phyloP scores from a whole-genome alignment of 208 protist species.

The Trypanosoma rangeli region DNA sequence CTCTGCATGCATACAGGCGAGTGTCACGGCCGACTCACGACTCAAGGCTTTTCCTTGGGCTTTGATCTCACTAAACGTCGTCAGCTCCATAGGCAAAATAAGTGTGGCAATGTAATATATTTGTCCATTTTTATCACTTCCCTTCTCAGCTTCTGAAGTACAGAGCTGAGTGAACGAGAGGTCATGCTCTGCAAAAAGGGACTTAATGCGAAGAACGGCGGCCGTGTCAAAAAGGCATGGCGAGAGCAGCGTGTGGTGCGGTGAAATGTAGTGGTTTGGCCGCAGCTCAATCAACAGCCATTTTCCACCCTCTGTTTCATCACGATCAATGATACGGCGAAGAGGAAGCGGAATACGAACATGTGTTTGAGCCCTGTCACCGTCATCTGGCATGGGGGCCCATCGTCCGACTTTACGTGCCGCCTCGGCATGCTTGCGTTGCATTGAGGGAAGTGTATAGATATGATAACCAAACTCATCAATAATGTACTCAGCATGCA shows the following conservation, averaged over 20 bases:
- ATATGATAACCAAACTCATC: conserved; percentile 86
- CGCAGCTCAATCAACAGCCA: conserved; percentile 76
- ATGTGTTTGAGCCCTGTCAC: conserved; percentile 14
- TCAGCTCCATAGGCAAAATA: conserved; percentile 31
- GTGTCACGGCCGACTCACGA: conserved; percentile 47
- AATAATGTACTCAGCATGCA: conserved; percentile 87
- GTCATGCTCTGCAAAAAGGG: conserved; percentile 40
- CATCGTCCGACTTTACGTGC: conserved; percentile 70
- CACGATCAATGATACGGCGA: conserved; percentile 45
- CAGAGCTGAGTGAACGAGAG: conserved; percentile 48
- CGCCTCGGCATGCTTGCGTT: conserved; percentile 77
- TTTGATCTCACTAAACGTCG: conserved; percentile 32
- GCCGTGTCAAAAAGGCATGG: conserved; percentile 66
- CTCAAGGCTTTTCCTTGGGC: conserved; percentile 71
- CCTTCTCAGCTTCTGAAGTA: conserved; percentile 34
- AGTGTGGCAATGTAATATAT: conserved; percentile 29
- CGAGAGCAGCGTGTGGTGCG: conserved; percentile 62
- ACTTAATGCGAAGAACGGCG: conserved; percentile 47
- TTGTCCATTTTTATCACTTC: conserved; percentile 19
- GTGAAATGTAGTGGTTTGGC: conserved; percentile 38
- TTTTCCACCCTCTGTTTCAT: conserved; percentile 76
- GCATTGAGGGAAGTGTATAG: conserved; percentile 84
- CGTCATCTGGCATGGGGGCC: conserved; percentile 71
- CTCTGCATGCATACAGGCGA: conserved; percentile 90
- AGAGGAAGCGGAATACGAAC: conserved; percentile 63